Conservation (phyloP, 139 green algal species). For the Chlamydomonas sp. region DNA sequence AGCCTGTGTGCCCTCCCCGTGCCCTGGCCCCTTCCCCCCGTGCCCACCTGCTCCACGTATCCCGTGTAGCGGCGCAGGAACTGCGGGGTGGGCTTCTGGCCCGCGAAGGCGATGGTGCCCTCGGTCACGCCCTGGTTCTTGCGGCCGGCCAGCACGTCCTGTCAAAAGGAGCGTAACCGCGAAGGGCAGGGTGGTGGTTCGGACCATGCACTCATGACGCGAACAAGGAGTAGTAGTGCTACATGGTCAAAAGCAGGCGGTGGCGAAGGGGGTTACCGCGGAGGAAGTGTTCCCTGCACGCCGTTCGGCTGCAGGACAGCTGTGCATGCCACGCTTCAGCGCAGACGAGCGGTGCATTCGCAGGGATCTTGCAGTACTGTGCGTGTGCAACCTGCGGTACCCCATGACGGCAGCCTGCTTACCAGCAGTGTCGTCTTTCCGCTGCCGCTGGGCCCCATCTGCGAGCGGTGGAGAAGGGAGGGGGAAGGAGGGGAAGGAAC, state of each 20-base stretch:
- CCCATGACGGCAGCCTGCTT: background rate
- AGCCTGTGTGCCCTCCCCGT: background rate
- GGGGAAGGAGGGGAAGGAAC: background rate
- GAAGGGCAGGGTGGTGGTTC: background rate
- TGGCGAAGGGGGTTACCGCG: no score
- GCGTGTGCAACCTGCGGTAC: no score
- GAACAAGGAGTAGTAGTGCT: background rate
- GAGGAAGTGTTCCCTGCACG: no score
- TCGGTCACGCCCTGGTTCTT: slow-evolving; percentile 58
- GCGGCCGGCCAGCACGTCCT: slow-evolving; percentile 75
- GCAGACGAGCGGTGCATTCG: background rate
- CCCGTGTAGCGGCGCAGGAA: slow-evolving; percentile 85
- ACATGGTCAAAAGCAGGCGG: background rate
- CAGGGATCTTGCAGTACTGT: background rate
- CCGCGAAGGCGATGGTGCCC: slow-evolving; percentile 76
- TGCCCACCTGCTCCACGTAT: slow-evolving; percentile 58
- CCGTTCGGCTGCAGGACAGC: no score
- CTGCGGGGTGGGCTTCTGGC: slow-evolving; percentile 62
- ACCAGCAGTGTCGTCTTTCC: slow-evolving; percentile 71
- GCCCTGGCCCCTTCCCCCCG: background rate
- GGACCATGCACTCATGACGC: background rate
- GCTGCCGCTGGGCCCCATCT: slow-evolving; percentile 73
- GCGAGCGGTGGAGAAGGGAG: background rate
- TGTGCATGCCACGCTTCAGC: no score
- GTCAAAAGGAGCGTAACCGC: slow-evolving; percentile 9